A percentile compares a stretch with the other conserved stretches of the same genome.
phyloP scores from a whole-genome alignment of 2,329 filamentous ascomycete genomes.

The Fusarium phyllophilum region DNA sequence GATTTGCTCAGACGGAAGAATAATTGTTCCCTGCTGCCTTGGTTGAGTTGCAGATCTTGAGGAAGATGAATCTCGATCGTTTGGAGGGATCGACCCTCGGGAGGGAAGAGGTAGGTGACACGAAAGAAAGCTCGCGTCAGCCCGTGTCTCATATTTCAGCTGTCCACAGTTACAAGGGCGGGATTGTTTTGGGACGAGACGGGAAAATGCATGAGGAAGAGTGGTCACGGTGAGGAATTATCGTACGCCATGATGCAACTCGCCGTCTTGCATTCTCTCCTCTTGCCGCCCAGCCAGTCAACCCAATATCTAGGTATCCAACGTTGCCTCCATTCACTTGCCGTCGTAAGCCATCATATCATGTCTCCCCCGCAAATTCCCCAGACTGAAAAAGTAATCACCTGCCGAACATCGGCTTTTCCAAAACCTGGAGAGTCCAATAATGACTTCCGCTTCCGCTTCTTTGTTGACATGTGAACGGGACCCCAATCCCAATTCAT shows the following conservation, averaged over 20 bases:
- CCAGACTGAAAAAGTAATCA: conserved; percentile 33
- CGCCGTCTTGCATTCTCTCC: background rate
- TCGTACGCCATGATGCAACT: conserved; percentile 6
- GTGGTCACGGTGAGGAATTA: conserved; percentile 10
- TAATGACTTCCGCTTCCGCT: background rate
- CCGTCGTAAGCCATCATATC: background rate
- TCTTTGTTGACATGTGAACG: conserved; percentile 32
- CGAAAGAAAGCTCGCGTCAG: background rate
- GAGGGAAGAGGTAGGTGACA: background rate
- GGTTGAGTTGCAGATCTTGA: conserved; percentile 21
- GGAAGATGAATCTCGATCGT: conserved; percentile 29
- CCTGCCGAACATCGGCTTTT: conserved; percentile 32
- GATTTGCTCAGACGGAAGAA: conserved; percentile 3
- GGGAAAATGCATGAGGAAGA: conserved; percentile 3
- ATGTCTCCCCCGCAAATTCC: conserved; percentile 35
- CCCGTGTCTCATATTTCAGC: conserved; percentile 27
- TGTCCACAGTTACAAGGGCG: background rate
- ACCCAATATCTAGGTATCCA: background rate
- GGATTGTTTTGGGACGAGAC: background rate
- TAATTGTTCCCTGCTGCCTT: conserved; percentile 1
- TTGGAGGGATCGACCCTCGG: conserved; percentile 16
- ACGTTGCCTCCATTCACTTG: background rate
- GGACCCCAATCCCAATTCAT: conserved; percentile 14
- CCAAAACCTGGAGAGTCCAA: conserved; percentile 28
- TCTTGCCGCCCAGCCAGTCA: background rate